phyloP scores from a whole-genome alignment of 2,329 filamentous ascomycete genomes.

The Penicillium expansum region DNA sequence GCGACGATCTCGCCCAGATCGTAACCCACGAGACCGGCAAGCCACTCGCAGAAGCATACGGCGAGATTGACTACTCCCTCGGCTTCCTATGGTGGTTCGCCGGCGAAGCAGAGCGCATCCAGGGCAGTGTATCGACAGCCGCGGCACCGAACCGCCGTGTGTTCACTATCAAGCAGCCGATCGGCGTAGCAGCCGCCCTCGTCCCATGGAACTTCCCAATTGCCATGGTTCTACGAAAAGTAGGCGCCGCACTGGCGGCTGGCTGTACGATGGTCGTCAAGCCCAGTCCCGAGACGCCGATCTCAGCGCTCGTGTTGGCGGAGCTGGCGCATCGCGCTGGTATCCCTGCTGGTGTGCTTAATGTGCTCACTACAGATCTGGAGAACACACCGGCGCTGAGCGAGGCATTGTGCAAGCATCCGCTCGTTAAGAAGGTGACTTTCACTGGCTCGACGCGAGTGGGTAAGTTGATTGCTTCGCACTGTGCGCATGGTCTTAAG shows the following conservation, averaged over 20 bases:
- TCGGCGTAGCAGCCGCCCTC: constrained; percentile 65
- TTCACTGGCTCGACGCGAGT: constrained; percentile 62
- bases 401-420: constrained; percentile 55
- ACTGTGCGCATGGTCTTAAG: constrained; percentile 60
- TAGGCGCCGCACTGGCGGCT: constrained; percentile 64
- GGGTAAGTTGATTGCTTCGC: constrained; percentile 60
- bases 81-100: constrained; percentile 59
- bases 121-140: constrained; percentile 59
- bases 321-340: constrained; percentile 54
- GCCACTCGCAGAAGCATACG: constrained; percentile 53
- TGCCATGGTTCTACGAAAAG: constrained; percentile 67
- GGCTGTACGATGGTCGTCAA: constrained; percentile 74
- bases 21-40: constrained; percentile 63
- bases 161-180: constrained; percentile 72
- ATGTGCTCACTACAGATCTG: constrained; percentile 55
- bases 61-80: constrained; percentile 56
- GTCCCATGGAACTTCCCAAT: constrained; percentile 74
- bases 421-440: constrained; percentile 57
- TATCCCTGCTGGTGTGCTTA: constrained; percentile 60
- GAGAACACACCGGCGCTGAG: constrained; percentile 41
- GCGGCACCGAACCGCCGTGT: constrained; percentile 62
- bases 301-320: constrained; percentile 55
- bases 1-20: constrained; percentile 61
- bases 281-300: constrained; percentile 65
- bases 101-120: constrained; percentile 61